Percentiles rank a stretch among this genome's conserved stretches.
These are phyloP conservation scores for Cyberlindnera euphorbiiphila DNA, from an alignment of 805 yeast genomes.

Conservation along the genomic window DNA sequence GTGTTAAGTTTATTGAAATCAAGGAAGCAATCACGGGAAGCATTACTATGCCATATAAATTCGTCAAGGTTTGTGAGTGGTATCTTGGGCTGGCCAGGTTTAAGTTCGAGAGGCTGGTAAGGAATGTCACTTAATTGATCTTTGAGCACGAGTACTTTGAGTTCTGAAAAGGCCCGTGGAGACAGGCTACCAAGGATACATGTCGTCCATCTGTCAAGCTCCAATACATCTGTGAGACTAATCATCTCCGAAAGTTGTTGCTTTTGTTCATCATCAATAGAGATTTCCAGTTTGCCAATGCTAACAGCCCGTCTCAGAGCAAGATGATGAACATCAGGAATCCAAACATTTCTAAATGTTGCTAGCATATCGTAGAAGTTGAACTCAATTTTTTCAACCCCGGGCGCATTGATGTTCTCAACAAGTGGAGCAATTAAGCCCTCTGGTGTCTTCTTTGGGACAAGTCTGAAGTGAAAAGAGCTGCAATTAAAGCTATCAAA, in stretches of 20 bases:
- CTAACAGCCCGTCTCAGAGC: background rate
- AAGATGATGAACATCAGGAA: background rate
- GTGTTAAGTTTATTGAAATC: too few species aligned
- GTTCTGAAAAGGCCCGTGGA: background rate
- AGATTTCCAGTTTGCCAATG: background rate
- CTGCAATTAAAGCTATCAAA: constrained; percentile 1
- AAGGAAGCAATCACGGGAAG: too few species aligned
- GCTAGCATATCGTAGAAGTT: background rate
- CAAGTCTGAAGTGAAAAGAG: background rate
- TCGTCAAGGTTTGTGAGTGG: background rate
- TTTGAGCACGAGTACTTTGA: background rate
- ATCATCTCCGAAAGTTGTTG: constrained; percentile 1
- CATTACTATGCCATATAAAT: too few species aligned
- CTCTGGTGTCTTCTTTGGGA: background rate
- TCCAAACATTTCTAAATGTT: background rate
- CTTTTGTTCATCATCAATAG: background rate
- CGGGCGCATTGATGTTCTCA: constrained; percentile 1
- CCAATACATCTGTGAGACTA: background rate
- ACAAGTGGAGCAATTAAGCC: background rate
- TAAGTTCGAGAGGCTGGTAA: too few species aligned
- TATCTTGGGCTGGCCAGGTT: too few species aligned
- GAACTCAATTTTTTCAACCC: constrained; percentile 1
- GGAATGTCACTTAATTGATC: background rate
- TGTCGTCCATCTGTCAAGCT: constrained; percentile 1
- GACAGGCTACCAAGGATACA: background rate